Conservation (phyloP, 768 basidiomycete genomes). For the Naganishia friedmannii region DNA sequence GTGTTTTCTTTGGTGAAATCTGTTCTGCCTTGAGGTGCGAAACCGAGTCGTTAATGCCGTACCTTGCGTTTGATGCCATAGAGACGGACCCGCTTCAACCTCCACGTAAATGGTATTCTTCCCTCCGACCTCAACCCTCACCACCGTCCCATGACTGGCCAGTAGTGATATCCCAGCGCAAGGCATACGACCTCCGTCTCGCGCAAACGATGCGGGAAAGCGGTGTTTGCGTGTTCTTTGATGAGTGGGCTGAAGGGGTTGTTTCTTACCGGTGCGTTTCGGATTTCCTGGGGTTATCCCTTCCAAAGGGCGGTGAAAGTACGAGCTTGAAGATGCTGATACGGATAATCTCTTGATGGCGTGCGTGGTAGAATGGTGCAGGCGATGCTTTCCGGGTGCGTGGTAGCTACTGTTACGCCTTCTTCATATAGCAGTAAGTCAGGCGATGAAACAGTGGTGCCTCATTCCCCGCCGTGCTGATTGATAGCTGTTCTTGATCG, state of each 20-base stretch:
- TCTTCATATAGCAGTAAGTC: conserved; percentile 32
- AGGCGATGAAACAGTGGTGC: too few relatives aligned
- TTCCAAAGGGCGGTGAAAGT: too few relatives aligned
- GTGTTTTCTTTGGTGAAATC: conserved; percentile 13
- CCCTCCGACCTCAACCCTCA: background rate
- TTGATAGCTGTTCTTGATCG: too few relatives aligned
- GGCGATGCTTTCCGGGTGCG: conserved; percentile 37
- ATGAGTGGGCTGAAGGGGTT: background rate
- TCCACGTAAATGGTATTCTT: background rate
- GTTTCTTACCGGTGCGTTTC: conserved; percentile 1
- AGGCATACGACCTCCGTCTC: background rate
- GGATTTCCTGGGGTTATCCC: too few relatives aligned
- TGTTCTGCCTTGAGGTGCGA: too few relatives aligned
- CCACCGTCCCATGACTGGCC: background rate
- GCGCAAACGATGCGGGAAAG: conserved; percentile 13
- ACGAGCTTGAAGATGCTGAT: too few relatives aligned
- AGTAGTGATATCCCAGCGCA: background rate
- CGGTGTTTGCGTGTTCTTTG: conserved; percentile 10
- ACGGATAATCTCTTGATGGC: background rate
- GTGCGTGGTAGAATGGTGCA: conserved; percentile 28
- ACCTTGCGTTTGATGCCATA: background rate
- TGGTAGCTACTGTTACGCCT: conserved; percentile 36
- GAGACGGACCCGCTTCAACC: conserved; percentile 4
- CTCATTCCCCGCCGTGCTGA: too few relatives aligned
- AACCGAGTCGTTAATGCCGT: background rate